Base-by-base conservation (phyloP, 192 early-diverging fungal genomes). In the Coemansia sp. region DNA sequence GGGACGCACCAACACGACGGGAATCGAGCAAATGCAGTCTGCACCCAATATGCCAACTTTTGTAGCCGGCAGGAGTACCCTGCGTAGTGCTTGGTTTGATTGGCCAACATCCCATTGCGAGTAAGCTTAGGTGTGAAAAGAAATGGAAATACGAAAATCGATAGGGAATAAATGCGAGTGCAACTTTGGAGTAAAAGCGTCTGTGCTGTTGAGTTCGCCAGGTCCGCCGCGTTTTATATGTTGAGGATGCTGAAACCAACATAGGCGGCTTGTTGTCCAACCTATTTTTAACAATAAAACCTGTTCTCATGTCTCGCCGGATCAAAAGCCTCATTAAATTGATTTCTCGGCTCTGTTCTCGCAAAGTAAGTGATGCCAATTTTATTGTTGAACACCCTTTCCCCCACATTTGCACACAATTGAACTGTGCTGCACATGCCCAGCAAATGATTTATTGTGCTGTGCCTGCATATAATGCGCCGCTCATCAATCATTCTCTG, bases 1-100 rank as follows among this genome's bases (percentile, higher is more conserved):
- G 75, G 18, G 79, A 62, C 6, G 62, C 44, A 18, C 63, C 48
- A 9, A 72, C 64, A 6, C 78, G 78, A 21, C 66, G 61, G 12
- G 60, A 45, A 49, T 81, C 73, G 5, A 81, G 46, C 6, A 41
- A 68, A 57, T 81, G 72, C 39, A 75, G 48, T n/a, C 64, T 57
- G 20, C 63, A 72, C 0, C 11, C 21, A 9, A 48, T 62, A 15
- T 75, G 77, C 69, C 68, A 69, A 16, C 58, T 18, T 34, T 34
- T 35, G 33, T 60, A 78, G 2, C 46, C 38, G 15, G 2, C 3
- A n/a, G 16, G 3, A 1, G 57, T 26, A 38, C 20, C 5, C 24
- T 59, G 33, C 18, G 35, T 18, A 59, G 18, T 16, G 26, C n/a
- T 38, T 16, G 38, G 30, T 34, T 36, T 36, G n/a, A 21, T 38